Evolutionary conservation across 176 grass and related monocot species (phyloP).

Genomic region (Pontederia crassipes): DNA sequence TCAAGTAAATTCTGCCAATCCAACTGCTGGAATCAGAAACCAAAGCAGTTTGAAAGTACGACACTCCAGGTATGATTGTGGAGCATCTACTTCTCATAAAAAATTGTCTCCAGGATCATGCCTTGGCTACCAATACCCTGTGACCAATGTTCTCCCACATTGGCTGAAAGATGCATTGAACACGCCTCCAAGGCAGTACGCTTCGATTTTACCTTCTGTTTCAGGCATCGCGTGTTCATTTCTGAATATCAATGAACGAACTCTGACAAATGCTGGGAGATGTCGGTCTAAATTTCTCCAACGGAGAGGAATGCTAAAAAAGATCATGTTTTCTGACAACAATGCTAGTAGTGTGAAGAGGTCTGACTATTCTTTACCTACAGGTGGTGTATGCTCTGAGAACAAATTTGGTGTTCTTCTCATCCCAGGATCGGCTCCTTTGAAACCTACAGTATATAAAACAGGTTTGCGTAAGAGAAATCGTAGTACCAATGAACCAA

Average conservation of each 20-base stretch:
- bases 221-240: slow-evolving; percentile 9
- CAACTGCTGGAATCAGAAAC: slow-evolving; percentile 17
- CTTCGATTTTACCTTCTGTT: slow-evolving; percentile 14
- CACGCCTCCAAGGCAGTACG: slow-evolving; percentile 8
- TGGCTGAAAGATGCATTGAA: slow-evolving; percentile 43
- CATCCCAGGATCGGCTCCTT: background rate
- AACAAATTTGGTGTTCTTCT: background rate
- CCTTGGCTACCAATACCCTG: slow-evolving; percentile 20
- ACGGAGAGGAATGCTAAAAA: slow-evolving; percentile 29
- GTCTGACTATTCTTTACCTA: background rate
- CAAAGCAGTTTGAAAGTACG: slow-evolving; percentile 25
- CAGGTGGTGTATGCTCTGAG: background rate
- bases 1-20: slow-evolving; percentile 22
- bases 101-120: slow-evolving; percentile 13
- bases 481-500: slow-evolving; percentile 15
- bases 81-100: slow-evolving; percentile 8
- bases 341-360: background rate
- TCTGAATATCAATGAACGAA: slow-evolving; percentile 16
- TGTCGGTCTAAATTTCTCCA: slow-evolving; percentile 18
- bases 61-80: slow-evolving; percentile 32
- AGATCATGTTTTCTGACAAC: slow-evolving; percentile 8
- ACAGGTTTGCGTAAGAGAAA: slow-evolving; percentile 20
- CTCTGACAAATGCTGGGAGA: background rate
- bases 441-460: slow-evolving; percentile 19
- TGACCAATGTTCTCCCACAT: slow-evolving; percentile 41